phyloP scores from a whole-genome alignment of 2,329 filamentous ascomycete species.

The Reticulascus tulasneorum region DNA sequence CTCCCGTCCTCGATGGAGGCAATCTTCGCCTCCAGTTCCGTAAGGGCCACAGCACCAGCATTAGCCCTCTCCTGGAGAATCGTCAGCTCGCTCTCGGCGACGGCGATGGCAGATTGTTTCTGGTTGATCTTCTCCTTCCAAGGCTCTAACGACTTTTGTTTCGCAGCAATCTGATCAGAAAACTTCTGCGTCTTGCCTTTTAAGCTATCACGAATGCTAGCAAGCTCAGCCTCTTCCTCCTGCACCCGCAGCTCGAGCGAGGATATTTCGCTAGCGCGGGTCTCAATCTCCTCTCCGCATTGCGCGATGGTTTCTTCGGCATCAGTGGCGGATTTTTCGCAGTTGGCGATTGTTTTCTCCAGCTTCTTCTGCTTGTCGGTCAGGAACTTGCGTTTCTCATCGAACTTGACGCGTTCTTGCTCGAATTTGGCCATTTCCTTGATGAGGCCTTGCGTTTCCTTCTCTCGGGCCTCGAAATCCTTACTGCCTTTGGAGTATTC shows the following conservation, averaged over 20 bases:
- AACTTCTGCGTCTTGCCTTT: slow-evolving; percentile 96
- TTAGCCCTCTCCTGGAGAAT: slow-evolving; percentile 89
- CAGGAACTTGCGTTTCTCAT: slow-evolving; percentile 96
- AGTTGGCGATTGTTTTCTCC: slow-evolving; percentile 78
- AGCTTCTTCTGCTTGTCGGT: slow-evolving; percentile 89
- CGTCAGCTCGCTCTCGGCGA: slow-evolving; percentile 89
- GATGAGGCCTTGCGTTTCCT: slow-evolving; percentile 70
- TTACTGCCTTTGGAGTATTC: slow-evolving; percentile 78
- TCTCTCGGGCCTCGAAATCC: slow-evolving; percentile 78
- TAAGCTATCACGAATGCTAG: slow-evolving; percentile 76
- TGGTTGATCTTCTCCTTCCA: slow-evolving; percentile 98
- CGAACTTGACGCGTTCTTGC: slow-evolving; percentile 94
- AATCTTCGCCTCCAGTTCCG: slow-evolving; percentile 81
- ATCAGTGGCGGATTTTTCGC: slow-evolving; percentile 69
- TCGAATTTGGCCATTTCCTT: slow-evolving; percentile 93
- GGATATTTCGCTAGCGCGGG: slow-evolving; percentile 68
- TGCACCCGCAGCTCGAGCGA: slow-evolving; percentile 73
- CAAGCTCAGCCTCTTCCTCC: slow-evolving; percentile 75
- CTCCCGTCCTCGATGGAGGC: slow-evolving; percentile 67
- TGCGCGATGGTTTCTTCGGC: slow-evolving; percentile 75
- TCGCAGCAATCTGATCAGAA: slow-evolving; percentile 85
- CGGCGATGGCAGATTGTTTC: slow-evolving; percentile 89
- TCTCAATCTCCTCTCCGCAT: slow-evolving; percentile 73
- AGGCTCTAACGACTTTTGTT: slow-evolving; percentile 91
- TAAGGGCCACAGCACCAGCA: slow-evolving; percentile 76